Base-by-base conservation (phyloP, 352 stramenopile species). In the Pythium chondricola region DNA sequence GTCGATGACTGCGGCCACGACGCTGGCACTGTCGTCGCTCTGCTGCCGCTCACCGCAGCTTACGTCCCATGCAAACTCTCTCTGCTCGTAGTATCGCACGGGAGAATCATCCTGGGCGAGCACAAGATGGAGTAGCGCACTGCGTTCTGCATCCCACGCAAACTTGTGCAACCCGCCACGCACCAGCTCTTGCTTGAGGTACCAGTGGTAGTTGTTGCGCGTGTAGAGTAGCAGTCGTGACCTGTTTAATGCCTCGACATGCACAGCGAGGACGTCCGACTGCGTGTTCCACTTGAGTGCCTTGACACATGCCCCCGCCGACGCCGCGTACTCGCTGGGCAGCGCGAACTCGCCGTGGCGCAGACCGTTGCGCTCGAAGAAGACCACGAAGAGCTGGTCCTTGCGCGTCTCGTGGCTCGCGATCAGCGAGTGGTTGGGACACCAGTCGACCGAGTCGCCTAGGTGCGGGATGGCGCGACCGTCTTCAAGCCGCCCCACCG, bases 141-240 rank as follows among this genome's bases (percentile, higher is more conserved):
- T 48, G 5, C 48, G 35, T 38, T 92, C 80, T 7, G 74, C 61
- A 41, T 92, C 75, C 80, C 80, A 89, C 2, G 44, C 30, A 20
- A 77, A 74, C 36, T 41, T 54, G n/a, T 64, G 31, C 18, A 83
- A 52, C 3, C 33, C 20, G 42, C 41, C 32, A 67, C 62, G 49
- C 53, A 46, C 20, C 54, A 61, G 48, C 51, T 92, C 74, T 38
- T 90, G 80, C 43, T 92, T 92, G 32, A 90, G 50, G 32, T 86
- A 91, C 83, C 83, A 94, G 43, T 88, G 80, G 47, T 92, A 92
- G 40, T 94, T 94, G 50, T 62, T 75, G 16, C 83, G 67, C 18
- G 71, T 76, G 78, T 78, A 94, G 10, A 92, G 45, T 44, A 92
- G 74, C 32, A 94, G 36, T 22, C 70, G 41, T 10, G 58, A 61